Base-by-base conservation (phyloP, 352 stramenopile genomes). In the Phytophthora rubi region DNA sequence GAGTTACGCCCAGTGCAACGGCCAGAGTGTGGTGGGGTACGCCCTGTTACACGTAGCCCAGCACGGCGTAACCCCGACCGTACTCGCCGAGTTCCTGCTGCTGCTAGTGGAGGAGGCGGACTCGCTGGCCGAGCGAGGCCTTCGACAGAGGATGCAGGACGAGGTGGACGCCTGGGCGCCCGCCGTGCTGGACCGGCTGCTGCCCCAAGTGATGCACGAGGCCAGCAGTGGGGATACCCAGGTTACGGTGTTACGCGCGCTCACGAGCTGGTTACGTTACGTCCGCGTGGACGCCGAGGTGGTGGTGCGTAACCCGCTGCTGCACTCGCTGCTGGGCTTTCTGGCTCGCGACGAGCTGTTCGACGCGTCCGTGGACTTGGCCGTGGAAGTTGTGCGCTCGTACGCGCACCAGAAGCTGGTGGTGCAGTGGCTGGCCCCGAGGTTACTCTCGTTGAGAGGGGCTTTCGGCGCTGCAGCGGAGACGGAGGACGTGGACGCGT, bases 191-290 rank as follows among this genome's bases (percentile, higher is more conserved):
- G 83, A 92, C 65, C 62, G 75, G 37, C 32, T 95, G 35, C 79
- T 95, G 45, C 88, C 88, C 37, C 85, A 93, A 59, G 61, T 92
- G 62, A 93, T 96, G 83, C 82, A 91, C 44, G 82, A 93, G 51
- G 53, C 68, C 32, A 80, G 62, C 51, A 60, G 59, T 53, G 58
- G 79, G 47, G 65, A 78, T 42, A 85, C 77, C 2, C 84, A 92
- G 65, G 64, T 83, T 52, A 80, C 85, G 23, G 85, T 92, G 44
- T 55, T 95, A 2, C 80, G 81, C 13, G 87, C 83, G 0, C 65
- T 88, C 13, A 81, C 73, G 53, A 87, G 75, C 60, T 94, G 88
- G 88, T 72, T 93, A 57, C 78, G 81, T 2, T 89, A 85, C 53
- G 72, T 82, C n/a, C 73, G 49, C 21, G 77, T 94, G 26, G 54